Evolutionary conservation across 2,329 filamentous ascomycete genomes (phyloP).

Genomic region (Botrytis porri): DNA sequence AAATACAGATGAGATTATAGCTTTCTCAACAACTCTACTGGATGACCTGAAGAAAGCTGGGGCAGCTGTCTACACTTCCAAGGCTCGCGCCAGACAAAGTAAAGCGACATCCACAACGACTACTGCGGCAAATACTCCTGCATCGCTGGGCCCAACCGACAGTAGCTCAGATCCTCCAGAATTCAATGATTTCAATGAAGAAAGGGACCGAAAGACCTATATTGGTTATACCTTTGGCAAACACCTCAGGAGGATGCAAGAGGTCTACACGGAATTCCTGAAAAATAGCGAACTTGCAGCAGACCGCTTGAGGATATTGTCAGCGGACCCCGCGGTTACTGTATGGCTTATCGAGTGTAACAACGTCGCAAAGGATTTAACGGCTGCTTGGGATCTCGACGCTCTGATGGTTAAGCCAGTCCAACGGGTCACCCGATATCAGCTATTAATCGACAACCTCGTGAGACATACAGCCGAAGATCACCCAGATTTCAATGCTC

Average conservation of each 20-base stretch:
- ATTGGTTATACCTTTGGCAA: slow-evolving; percentile 36
- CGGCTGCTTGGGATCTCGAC: slow-evolving; percentile 90
- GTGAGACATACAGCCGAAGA: slow-evolving; percentile 74
- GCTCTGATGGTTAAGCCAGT: slow-evolving; percentile 97
- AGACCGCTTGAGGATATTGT: slow-evolving; percentile 59
- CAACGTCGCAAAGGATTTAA: slow-evolving; percentile 86
- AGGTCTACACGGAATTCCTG: slow-evolving; percentile 59
- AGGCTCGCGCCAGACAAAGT: slow-evolving; percentile 43
- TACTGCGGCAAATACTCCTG: slow-evolving; percentile 18
- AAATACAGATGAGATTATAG: slow-evolving; percentile 86
- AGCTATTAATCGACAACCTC: slow-evolving; percentile 77
- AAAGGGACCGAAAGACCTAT: slow-evolving; percentile 36
- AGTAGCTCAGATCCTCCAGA: slow-evolving; percentile 32
- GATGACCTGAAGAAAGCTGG: slow-evolving; percentile 77
- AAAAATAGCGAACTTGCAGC: slow-evolving; percentile 62
- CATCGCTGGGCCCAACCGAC: slow-evolving; percentile 26
- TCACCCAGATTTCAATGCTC: slow-evolving; percentile 74
- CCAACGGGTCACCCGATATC: slow-evolving; percentile 91
- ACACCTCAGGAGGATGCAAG: slow-evolving; percentile 60
- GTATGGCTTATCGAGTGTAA: slow-evolving; percentile 95
- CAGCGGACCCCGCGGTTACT: slow-evolving; percentile 61
- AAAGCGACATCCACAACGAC: slow-evolving; percentile 19
- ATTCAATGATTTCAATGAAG: slow-evolving; percentile 33
- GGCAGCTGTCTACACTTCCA: slow-evolving; percentile 69
- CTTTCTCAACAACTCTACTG: slow-evolving; percentile 78